Evolutionary conservation across 305 asterid species (phyloP).

Genomic region (Fraxinus ornus): DNA sequence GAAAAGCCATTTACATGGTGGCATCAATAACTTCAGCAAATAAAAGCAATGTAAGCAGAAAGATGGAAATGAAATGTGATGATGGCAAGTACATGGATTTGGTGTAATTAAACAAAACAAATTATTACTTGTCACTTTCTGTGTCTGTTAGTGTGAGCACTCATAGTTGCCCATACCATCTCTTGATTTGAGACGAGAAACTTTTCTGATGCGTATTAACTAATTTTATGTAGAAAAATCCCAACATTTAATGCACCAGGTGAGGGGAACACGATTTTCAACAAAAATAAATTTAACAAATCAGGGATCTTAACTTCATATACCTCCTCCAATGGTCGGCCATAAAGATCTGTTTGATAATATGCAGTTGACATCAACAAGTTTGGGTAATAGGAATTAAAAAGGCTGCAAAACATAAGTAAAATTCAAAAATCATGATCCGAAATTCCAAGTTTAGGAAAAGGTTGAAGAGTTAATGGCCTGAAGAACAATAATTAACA

Average conservation of each 20-base stretch:
- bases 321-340: slow-evolving; percentile 72
- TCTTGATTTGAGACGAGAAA: not conserved
- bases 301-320: slow-evolving; percentile 13
- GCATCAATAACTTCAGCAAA: not conserved
- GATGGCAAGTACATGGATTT: not conserved
- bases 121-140: not conserved
- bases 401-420: slow-evolving; percentile 62
- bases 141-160: not conserved
- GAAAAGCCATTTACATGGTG: not conserved
- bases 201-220: not conserved
- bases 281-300: not conserved
- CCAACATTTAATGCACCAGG: not conserved
- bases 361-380: slow-evolving; percentile 84
- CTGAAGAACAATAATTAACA: not conserved
- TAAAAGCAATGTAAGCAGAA: not conserved
- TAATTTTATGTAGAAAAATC: not conserved
- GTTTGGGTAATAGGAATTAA: slow-evolving; percentile 74
- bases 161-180: not conserved
- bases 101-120: not conserved
- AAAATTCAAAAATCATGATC: slow-evolving; percentile 17
- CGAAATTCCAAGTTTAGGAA: not conserved
- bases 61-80: not conserved
- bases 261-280: not conserved
- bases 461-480: not conserved
- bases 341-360: slow-evolving; percentile 78